A percentile compares a stretch with the other conserved stretches of the same genome.
phyloP scores from a whole-genome alignment of 768 basidiomycete species.

The Tricholomella constricta region DNA sequence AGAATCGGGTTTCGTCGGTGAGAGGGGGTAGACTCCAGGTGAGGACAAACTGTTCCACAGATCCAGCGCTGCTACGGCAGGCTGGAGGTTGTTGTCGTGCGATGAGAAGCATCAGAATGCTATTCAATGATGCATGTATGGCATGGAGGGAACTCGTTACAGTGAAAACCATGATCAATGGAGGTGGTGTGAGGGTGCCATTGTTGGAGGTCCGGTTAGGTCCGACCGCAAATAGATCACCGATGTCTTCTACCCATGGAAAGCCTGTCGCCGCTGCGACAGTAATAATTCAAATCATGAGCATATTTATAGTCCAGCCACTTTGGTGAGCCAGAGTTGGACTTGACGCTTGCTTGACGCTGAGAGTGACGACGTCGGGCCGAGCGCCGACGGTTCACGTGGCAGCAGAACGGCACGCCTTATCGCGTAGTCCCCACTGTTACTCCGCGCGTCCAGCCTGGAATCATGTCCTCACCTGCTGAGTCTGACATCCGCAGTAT shows the following conservation, averaged over 20 bases:
- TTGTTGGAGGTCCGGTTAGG: conserved; percentile 26
- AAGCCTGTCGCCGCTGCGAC: conserved; percentile 40
- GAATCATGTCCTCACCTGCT: no score
- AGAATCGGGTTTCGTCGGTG: conserved; percentile 28
- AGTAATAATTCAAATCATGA: conserved; percentile 47
- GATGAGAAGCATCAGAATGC: conserved; percentile 12
- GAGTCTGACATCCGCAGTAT: no score
- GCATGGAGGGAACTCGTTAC: conserved; percentile 20
- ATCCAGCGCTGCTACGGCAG: conserved; percentile 42
- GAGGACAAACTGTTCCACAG: conserved; percentile 41
- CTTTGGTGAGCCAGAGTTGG: neutral
- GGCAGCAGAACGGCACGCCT: no score
- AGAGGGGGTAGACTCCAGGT: conserved; percentile 37
- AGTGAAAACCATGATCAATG: conserved; percentile 49
- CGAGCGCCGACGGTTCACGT: no score
- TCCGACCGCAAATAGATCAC: conserved; percentile 36
- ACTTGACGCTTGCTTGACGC: no score
- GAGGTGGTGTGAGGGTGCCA: conserved; percentile 34
- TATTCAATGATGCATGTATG: neutral
- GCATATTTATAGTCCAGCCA: conserved; percentile 50
- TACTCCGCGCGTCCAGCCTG: no score
- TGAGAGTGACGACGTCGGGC: neutral
- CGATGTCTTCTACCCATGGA: conserved; percentile 42
- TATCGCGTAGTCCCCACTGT: no score
- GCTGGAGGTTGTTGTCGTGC: conserved; percentile 49